Conservation (phyloP, 345 rosid genomes). For the Lagerstroemia speciosa region DNA sequence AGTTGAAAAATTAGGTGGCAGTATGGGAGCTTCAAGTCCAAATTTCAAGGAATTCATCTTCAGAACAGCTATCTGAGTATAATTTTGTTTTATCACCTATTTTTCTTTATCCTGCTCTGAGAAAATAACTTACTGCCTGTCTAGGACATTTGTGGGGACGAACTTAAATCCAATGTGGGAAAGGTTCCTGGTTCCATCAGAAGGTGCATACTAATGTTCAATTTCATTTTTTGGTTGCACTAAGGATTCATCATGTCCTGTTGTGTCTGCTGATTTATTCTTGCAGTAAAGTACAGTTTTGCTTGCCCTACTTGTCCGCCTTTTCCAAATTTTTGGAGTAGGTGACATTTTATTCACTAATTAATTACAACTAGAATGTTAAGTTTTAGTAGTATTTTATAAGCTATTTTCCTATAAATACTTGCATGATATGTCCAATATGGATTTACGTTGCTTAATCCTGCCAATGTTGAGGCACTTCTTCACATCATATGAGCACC, state of each 20-base stretch:
- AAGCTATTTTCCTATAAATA: neutral
- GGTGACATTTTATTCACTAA: neutral
- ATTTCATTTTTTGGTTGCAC: neutral
- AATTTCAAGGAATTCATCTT: neutral
- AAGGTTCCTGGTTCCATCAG: slow-evolving; percentile 56
- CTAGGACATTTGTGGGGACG: slow-evolving; percentile 83
- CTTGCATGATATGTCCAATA: neutral
- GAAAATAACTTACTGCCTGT: slow-evolving; percentile 15
- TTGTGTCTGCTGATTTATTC: neutral
- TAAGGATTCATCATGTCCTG: neutral
- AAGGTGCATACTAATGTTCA: slow-evolving; percentile 36
- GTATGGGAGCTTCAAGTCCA: neutral
- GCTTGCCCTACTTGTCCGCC: neutral
- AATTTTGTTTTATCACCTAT: neutral
- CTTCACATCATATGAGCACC: slow-evolving; percentile 5
- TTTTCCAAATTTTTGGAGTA: neutral
- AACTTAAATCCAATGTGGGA: slow-evolving; percentile 83
- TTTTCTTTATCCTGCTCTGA: neutral
- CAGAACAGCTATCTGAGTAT: neutral
- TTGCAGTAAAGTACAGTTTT: neutral
- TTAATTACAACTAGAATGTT: neutral
- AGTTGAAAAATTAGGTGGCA: neutral
- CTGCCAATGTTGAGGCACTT: neutral
- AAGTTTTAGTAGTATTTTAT: neutral
- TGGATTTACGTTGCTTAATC: neutral